phyloP scores from a whole-genome alignment of 495 filamentous ascomycete species.

The Xylaria intraflava region DNA sequence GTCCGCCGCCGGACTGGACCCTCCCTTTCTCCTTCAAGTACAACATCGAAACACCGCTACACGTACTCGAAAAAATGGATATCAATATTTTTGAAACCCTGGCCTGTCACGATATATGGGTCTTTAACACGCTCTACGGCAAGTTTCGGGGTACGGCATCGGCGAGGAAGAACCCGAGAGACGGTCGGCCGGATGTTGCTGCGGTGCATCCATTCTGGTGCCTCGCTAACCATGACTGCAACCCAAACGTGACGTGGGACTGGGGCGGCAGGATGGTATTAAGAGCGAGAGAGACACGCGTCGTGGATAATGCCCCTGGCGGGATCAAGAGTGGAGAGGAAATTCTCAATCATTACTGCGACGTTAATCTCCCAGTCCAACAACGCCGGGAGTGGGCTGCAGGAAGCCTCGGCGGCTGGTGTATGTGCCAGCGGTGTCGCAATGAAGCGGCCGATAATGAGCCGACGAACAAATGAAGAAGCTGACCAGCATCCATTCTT shows the following conservation, averaged over 20 bases:
- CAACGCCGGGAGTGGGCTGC: conserved; percentile 82
- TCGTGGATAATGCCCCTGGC: conserved; percentile 30
- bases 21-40: conserved; percentile 86
- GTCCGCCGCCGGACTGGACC: conserved; percentile 53
- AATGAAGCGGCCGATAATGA: conserved; percentile 35
- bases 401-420: conserved; percentile 77
- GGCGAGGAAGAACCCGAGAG: conserved; percentile 63
- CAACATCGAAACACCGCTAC: conserved; percentile 74
- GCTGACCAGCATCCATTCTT: neutral
- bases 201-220: conserved; percentile 56
- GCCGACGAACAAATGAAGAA: conserved; percentile 11
- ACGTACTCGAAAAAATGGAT: conserved; percentile 86
- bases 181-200: conserved; percentile 71
- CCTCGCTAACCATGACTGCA: conserved; percentile 84
- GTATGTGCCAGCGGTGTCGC: conserved; percentile 73
- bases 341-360: conserved; percentile 89
- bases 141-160: conserved; percentile 93
- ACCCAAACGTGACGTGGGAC: conserved; percentile 91
- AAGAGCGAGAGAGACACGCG: conserved; percentile 37
- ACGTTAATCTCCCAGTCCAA: conserved; percentile 68
- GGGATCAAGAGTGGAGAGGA: conserved; percentile 75
- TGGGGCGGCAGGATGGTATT: conserved; percentile 84
- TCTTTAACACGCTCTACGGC: conserved; percentile 83
- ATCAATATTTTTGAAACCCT: conserved; percentile 70
- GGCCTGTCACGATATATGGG: conserved; percentile 72